Evolutionary conservation across 371 early-diverging fungal genomes (phyloP), one percentile per base, ranked within the genome.

Genomic region (Mucor saturninus): DNA sequence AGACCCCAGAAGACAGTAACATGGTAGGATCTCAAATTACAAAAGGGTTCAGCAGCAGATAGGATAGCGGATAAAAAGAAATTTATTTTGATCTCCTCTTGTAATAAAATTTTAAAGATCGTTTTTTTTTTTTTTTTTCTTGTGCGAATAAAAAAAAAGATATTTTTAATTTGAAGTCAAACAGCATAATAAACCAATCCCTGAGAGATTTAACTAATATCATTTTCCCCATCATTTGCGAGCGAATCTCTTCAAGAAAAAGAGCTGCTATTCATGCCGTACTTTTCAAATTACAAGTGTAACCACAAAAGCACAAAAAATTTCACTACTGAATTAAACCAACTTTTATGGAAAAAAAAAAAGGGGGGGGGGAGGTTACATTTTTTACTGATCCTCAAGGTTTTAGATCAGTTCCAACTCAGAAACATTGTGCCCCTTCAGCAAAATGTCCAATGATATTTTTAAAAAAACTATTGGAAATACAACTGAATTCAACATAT

Each of bases 41-140:
- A 50, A 57, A 57, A 57, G 32, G 31, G n/a, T 56, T 56, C 42
- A 31, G 32, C 28, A 46, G 26, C 37, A 52, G 48, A 59, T 28
- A 49, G 53, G 53, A 53, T 53, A 53, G 32, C 37, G 35, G 49
- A 48, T 48, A 48, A 48, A 28, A 15, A 48, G 15, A 48, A 21
- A 26, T 48, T 48, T 7, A 53, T 53, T 53, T 53, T 62, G 55
- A 62, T 62, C 62, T 62, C 62, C 56, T 56, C 56, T 62, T 62
- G 35, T 61, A 61, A 61, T 6, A 21, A 43, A 55, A n/a, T 43
- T 50, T 50, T 5, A 30, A 29, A 30, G 50, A 9, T 50, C 50
- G 4, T 2, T 5, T 57, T 46, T 59, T 48, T 4, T 48, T 2
- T 5, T 57, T 46, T 59, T 48, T 4, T 48, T 38, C 14, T 26